Evolutionary conservation across 768 basidiomycete species (phyloP).

Genomic region (Suillus cothurnatus): DNA sequence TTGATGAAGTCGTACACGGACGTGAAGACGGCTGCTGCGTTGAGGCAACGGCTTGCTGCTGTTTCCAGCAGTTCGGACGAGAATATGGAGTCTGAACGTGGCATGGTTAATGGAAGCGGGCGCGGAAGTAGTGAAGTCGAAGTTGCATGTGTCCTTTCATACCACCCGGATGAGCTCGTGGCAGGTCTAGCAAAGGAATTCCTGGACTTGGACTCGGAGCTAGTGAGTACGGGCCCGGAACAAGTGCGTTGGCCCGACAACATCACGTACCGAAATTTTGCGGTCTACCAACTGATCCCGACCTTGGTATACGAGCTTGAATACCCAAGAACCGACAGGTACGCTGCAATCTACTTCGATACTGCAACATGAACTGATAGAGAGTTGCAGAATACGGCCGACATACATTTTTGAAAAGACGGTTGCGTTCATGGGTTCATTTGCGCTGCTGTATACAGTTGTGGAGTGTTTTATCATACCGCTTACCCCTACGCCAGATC

Average conservation of each 20-base stretch:
- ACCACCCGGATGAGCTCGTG: slow-evolving; percentile 69
- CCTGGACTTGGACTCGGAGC: slow-evolving; percentile 73
- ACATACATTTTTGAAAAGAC: slow-evolving; percentile 57
- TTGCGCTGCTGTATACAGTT: slow-evolving; percentile 89
- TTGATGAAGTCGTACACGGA: slow-evolving; percentile 55
- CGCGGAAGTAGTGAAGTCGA: neutral
- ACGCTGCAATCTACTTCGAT: slow-evolving; percentile 22
- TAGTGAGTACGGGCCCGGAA: slow-evolving; percentile 70
- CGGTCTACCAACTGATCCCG: slow-evolving; percentile 84
- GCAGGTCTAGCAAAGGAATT: slow-evolving; percentile 74
- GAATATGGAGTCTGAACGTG: slow-evolving; percentile 2
- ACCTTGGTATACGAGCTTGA: slow-evolving; percentile 96
- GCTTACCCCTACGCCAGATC: slow-evolving; percentile 64
- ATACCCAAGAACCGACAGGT: slow-evolving; percentile 90
- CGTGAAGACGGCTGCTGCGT: slow-evolving; percentile 48
- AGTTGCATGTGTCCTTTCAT: slow-evolving; percentile 47
- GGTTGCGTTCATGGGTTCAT: slow-evolving; percentile 93
- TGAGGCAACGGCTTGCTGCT: slow-evolving; percentile 59
- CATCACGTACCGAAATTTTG: slow-evolving; percentile 79
- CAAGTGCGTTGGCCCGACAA: slow-evolving; percentile 83
- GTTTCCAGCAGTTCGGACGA: slow-evolving; percentile 23
- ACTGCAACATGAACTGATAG: slow-evolving; percentile 10
- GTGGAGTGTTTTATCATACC: slow-evolving; percentile 95
- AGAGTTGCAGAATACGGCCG: slow-evolving; percentile 42
- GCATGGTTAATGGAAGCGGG: slow-evolving; percentile 8